These are phyloP conservation scores for Flueggea neowawraea DNA, from an alignment of 441 rosid species.

Conservation along the genomic window DNA sequence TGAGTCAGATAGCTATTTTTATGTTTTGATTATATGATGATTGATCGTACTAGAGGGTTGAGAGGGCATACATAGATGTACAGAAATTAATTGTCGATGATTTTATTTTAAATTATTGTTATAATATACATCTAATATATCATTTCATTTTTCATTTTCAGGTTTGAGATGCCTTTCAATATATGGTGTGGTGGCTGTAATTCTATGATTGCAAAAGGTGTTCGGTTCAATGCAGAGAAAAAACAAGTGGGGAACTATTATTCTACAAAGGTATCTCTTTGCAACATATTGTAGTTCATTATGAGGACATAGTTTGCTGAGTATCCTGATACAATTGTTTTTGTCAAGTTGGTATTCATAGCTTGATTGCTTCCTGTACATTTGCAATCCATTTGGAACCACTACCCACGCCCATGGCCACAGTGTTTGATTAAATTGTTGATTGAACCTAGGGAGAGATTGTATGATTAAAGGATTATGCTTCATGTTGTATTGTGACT, in stretches of 20 bases:
- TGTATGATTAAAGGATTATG: too few relatives aligned
- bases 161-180: slow-evolving; percentile 97
- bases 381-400: too few relatives aligned
- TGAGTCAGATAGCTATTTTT: too few relatives aligned
- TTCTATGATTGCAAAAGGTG: slow-evolving; percentile 95
- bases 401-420: too few relatives aligned
- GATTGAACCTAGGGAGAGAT: too few relatives aligned
- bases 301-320: too few relatives aligned
- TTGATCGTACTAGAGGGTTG: too few relatives aligned
- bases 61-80: too few relatives aligned
- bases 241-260: slow-evolving; percentile 98
- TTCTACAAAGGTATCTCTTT: slow-evolving; percentile 73
- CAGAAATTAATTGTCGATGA: too few relatives aligned
- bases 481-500: too few relatives aligned
- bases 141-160: slow-evolving; percentile 28
- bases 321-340: background rate
- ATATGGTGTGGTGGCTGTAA: slow-evolving; percentile 98
- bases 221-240: slow-evolving; percentile 90
- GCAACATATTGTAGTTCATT: background rate
- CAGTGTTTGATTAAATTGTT: too few relatives aligned
- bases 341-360: background rate
- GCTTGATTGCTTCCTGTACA: background rate
- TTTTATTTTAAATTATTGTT: background rate
- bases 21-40: too few relatives aligned
- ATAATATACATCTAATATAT: background rate